Percentiles rank a stretch among this genome's conserved stretches.
Conservation (phyloP, 164 flowering plant species). For the Vitis vinifera region DNA sequence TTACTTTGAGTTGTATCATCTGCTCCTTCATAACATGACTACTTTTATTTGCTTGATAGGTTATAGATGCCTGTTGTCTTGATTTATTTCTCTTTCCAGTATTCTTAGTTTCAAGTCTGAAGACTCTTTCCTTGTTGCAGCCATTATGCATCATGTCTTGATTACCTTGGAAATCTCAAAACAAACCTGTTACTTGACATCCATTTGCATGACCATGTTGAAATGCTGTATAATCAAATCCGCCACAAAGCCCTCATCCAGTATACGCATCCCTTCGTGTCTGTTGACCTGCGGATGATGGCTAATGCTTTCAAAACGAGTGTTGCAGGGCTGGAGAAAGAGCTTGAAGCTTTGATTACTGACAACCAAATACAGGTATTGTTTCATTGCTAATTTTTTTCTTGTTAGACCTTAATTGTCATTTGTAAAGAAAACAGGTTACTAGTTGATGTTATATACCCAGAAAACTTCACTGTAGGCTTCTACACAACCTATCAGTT, state of each 20-base stretch:
- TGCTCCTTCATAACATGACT: not conserved
- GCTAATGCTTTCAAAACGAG: constrained; percentile 95
- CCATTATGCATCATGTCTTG: constrained; percentile 91
- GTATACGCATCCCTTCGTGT: constrained; percentile 92
- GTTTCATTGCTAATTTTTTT: not conserved
- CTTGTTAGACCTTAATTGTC: too few species aligned
- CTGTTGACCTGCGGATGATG: constrained; percentile 92
- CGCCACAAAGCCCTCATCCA: constrained; percentile 96
- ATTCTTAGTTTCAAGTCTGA: not conserved
- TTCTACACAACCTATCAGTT: too few species aligned
- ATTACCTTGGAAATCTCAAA: constrained; percentile 84
- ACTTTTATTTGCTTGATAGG: not conserved
- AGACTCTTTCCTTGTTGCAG: constrained; percentile 44
- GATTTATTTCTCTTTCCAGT: not conserved
- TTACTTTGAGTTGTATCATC: not conserved
- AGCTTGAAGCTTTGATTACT: constrained; percentile 91
- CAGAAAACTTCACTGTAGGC: too few species aligned
- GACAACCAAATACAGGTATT: constrained; percentile 91
- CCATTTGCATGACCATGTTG: constrained; percentile 92
- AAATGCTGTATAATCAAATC: constrained; percentile 78
- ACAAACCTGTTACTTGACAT: constrained; percentile 85
- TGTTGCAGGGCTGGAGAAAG: constrained; percentile 82
- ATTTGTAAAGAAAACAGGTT: too few species aligned
- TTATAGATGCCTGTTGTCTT: not conserved
- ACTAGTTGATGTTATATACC: too few species aligned